Conservation (phyloP, 2,329 filamentous ascomycete genomes). For the Calonectria hongkongensis region DNA sequence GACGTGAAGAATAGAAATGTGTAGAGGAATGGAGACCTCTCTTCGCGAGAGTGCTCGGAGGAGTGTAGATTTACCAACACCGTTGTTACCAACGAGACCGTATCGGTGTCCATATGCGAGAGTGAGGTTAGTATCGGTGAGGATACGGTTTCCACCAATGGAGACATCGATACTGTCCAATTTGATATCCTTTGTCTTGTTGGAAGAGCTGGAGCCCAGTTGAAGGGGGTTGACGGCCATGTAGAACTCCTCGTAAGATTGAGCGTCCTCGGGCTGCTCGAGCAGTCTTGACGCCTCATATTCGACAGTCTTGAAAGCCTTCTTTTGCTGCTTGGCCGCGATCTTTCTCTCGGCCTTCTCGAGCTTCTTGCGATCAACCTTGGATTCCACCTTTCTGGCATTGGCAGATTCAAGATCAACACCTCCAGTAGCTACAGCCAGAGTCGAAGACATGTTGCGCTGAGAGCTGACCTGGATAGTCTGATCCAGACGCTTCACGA, state of each 20-base stretch:
- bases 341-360: conserved; percentile 99
- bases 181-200: conserved; percentile 99
- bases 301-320: conserved; percentile 97
- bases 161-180: conserved; percentile 96
- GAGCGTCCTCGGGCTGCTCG: conserved; percentile 85
- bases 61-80: conserved; percentile 98
- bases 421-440: conserved; percentile 87
- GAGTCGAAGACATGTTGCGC: conserved; percentile 95
- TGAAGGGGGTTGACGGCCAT: conserved; percentile 99
- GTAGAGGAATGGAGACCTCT: conserved; percentile 95
- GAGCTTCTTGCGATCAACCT: conserved; percentile 98
- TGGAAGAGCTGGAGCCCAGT: conserved; percentile 80
- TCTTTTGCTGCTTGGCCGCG: conserved; percentile 98
- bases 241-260: conserved; percentile 99
- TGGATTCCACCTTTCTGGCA: conserved; percentile 94
- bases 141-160: conserved; percentile 90
- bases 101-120: conserved; percentile 95
- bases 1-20: conserved; percentile 99
- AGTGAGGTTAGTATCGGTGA: conserved; percentile 92
- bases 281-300: conserved; percentile 96
- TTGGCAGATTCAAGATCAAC: conserved; percentile 97
- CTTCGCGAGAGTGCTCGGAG: conserved; percentile 92
- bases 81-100: conserved; percentile 98
- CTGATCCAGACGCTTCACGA: conserved; percentile 91
- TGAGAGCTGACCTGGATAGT: conserved; percentile 95